Evolutionary conservation across 768 basidiomycete genomes (phyloP).

Genomic region (Suillus brevipes): DNA sequence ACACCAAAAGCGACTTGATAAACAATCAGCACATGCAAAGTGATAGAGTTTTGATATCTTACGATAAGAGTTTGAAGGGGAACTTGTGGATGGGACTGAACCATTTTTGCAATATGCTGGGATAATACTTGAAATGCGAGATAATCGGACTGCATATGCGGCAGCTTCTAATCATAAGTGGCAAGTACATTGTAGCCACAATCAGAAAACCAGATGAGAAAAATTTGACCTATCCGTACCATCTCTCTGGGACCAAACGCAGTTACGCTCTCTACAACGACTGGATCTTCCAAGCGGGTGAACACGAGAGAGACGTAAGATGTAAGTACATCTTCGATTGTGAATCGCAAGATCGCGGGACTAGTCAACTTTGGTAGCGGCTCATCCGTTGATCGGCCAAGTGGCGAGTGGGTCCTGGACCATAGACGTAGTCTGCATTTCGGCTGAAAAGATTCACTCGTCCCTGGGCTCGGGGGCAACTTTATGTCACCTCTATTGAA

Average conservation of each 20-base stretch:
- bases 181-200: constrained; percentile 2
- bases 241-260: constrained; percentile 74
- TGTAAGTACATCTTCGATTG: constrained; percentile 63
- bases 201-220: constrained; percentile 4
- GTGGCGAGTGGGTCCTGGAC: constrained; percentile 35
- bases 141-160: constrained; percentile 70
- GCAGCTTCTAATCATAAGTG: constrained; percentile 48
- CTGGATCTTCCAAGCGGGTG: constrained; percentile 32
- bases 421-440: constrained; percentile 55
- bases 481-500: constrained; percentile 46
- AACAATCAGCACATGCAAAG: constrained; percentile 1
- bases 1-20: constrained; percentile 48
- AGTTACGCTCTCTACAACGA: constrained; percentile 63
- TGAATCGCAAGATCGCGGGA: constrained; percentile 52
- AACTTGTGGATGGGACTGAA: constrained; percentile 54
- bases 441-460: constrained; percentile 2
- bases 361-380: constrained; percentile 17
- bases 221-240: constrained; percentile 37
- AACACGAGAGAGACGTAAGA: constrained; percentile 59
- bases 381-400: constrained; percentile 7
- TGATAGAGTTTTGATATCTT: constrained; percentile 12
- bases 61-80: constrained; percentile 57
- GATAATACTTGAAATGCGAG: constrained; percentile 63
- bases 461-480: neutral
- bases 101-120: constrained; percentile 62